Evolutionary conservation across 495 filamentous ascomycete genomes (phyloP).

Genomic region (Penicillium salamii): DNA sequence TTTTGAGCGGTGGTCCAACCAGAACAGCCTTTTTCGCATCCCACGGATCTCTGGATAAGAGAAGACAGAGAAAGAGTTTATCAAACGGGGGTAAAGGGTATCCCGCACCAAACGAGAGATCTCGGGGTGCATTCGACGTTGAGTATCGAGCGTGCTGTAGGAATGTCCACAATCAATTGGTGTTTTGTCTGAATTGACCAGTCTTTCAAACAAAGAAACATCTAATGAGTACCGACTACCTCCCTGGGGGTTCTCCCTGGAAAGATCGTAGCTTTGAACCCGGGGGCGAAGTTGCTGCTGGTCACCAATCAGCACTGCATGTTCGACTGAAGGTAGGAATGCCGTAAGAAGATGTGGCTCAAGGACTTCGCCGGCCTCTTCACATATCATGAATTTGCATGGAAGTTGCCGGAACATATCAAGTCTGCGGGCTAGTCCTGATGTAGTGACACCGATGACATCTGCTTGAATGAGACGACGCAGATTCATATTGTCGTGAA

Average conservation of each 20-base stretch:
- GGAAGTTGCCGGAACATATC: slow-evolving; percentile 56
- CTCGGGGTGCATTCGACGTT: slow-evolving; percentile 75
- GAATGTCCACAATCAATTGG: slow-evolving; percentile 40
- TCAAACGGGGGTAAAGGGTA: slow-evolving; percentile 62
- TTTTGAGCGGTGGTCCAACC: slow-evolving; percentile 71
- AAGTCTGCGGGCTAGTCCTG: slow-evolving; percentile 66
- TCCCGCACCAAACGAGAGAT: slow-evolving; percentile 58
- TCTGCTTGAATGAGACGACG: slow-evolving; percentile 39
- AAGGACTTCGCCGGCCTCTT: slow-evolving; percentile 77
- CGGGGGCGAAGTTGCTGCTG: slow-evolving; percentile 71
- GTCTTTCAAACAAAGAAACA: slow-evolving; percentile 65
- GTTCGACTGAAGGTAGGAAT: slow-evolving; percentile 66
- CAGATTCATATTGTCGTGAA: slow-evolving; percentile 32
- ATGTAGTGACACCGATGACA: slow-evolving; percentile 75
- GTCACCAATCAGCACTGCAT: slow-evolving; percentile 75
- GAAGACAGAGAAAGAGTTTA: slow-evolving; percentile 53
- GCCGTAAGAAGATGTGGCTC: slow-evolving; percentile 69
- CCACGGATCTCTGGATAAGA: slow-evolving; percentile 60
- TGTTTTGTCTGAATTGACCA: slow-evolving; percentile 40
- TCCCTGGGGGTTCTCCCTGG: slow-evolving; percentile 48
- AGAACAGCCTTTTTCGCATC: slow-evolving; percentile 65
- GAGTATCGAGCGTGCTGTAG: slow-evolving; percentile 57
- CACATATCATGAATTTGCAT: slow-evolving; percentile 68
- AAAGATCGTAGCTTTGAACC: slow-evolving; percentile 62
- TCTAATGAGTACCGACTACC: slow-evolving; percentile 62